phyloP scores from a whole-genome alignment of 2,329 filamentous ascomycete species.

The Aspergillus sp. region DNA sequence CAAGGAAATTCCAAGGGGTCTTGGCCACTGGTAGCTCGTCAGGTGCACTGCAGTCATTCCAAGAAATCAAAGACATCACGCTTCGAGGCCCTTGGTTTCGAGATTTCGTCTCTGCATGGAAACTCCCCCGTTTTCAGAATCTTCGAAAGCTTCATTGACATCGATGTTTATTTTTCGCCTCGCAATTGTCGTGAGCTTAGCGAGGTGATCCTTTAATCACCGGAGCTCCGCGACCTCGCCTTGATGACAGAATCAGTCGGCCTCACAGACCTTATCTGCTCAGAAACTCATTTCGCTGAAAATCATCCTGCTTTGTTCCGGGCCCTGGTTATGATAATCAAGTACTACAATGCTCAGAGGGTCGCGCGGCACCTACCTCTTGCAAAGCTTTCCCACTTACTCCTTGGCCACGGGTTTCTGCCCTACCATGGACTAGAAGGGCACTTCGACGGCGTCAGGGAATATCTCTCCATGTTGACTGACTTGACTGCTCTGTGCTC shows the following conservation, averaged over 20 bases:
- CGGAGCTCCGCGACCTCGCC: not conserved
- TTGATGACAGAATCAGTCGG: too few species aligned
- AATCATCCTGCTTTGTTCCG: not conserved
- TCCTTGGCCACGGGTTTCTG: not conserved
- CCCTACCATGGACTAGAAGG: not conserved
- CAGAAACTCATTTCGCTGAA: not conserved
- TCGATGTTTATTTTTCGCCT: not conserved
- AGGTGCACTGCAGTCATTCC: too few species aligned
- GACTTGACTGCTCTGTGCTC: not conserved
- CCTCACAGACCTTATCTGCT: too few species aligned
- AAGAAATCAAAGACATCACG: not conserved
- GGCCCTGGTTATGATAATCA: not conserved
- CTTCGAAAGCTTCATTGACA: not conserved
- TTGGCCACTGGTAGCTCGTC: too few species aligned
- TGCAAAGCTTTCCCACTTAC: not conserved
- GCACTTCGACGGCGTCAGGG: not conserved
- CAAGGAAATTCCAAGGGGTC: too few species aligned
- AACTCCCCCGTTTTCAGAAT: not conserved
- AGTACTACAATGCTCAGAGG: not conserved
- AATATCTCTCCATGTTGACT: not conserved
- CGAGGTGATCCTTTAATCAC: not conserved
- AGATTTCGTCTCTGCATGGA: not conserved
- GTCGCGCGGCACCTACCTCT: not conserved
- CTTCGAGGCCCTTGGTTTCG: not conserved
- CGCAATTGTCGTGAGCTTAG: not conserved